Evolutionary conservation across 208 protist genomes (phyloP), one percentile per base, ranked within the genome.

Genomic region (Phytomonas serpens): DNA sequence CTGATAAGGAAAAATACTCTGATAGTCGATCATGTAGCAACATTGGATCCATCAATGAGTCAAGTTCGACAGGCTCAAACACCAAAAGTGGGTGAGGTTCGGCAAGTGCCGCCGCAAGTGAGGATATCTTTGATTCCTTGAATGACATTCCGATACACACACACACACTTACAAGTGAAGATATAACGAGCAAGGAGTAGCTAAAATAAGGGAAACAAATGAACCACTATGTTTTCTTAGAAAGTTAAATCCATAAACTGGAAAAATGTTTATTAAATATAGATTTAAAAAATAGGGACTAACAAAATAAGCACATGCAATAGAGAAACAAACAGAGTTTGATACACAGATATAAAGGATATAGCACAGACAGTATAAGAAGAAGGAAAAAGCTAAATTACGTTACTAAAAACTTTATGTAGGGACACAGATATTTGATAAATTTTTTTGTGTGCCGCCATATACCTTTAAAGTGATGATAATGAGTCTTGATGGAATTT

Each of bases 211-310:
- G 47, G 16, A 27, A 57, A 57, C 6, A 57, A 27, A 57, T 57
- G 19, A 57, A 57, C 5, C 27, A 57, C 5, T 57, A 30, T 76
- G 9, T 67, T 7, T 19, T 71, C 42, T 27, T 36, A 29, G 42
- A 74, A 76, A 76, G 34, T 65, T 14, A 77, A 32, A 70, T 34
- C 61, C 51, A 77, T 57, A 57, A 57, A 57, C 19, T 57, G 47
- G 47, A 27, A 57, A 57, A 57, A 57, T 27, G 19, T 5, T 57
- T 57, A 5, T 27, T 57, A 4, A 57, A 57, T 27, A 19, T 27
- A 23, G 19, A 57, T 27, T 57, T 10, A 27, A 27, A 57, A 57
- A 6, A 27, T 23, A 9, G 23, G 7, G 47, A 51, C 47, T 19
- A 57, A 57, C 19, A 27, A 57, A 27, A 27, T 57, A 57, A 6